Percentiles rank a stretch among this genome's conserved stretches.
Evolutionary conservation across 495 filamentous ascomycete species (phyloP).

Genomic region (Tetracladium setigerum): DNA sequence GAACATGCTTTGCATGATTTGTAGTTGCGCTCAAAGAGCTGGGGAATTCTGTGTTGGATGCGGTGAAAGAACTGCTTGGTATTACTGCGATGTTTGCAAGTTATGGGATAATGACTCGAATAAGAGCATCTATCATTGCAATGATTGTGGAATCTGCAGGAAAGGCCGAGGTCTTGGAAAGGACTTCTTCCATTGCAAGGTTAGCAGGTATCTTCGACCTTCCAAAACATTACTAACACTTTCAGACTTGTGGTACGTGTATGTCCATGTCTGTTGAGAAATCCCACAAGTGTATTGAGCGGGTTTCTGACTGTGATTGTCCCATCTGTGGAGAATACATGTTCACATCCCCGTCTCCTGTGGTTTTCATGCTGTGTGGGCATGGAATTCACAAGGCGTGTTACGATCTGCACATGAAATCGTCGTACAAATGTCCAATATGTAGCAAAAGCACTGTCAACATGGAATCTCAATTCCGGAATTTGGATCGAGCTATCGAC

Average conservation of each 20-base stretch:
- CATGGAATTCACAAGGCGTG: constrained; percentile 91
- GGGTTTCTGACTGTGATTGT: constrained; percentile 90
- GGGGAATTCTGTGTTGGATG: constrained; percentile 70
- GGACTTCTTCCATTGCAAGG: constrained; percentile 97
- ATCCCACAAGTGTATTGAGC: constrained; percentile 90
- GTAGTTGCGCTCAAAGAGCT: constrained; percentile 77
- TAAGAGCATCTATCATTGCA: constrained; percentile 94
- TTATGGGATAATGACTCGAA: constrained; percentile 90
- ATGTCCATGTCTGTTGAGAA: constrained; percentile 73
- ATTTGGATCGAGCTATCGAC: constrained; percentile 77
- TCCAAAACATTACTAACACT: background rate
- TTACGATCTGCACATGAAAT: constrained; percentile 74
- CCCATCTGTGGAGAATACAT: constrained; percentile 98
- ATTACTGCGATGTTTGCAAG: constrained; percentile 93
- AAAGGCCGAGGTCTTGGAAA: constrained; percentile 88
- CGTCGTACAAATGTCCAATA: constrained; percentile 88
- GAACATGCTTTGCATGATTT: constrained; percentile 98
- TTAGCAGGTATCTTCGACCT: constrained; percentile 27
- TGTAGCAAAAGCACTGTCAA: constrained; percentile 91
- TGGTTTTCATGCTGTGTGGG: constrained; percentile 93
- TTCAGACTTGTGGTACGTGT: constrained; percentile 81
- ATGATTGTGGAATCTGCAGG: constrained; percentile 92
- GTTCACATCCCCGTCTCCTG: constrained; percentile 82
- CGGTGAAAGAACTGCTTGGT: constrained; percentile 71
- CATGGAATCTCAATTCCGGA: constrained; percentile 93